phyloP scores from a whole-genome alignment of 495 filamentous ascomycete genomes.

The Penicillium soppii region DNA sequence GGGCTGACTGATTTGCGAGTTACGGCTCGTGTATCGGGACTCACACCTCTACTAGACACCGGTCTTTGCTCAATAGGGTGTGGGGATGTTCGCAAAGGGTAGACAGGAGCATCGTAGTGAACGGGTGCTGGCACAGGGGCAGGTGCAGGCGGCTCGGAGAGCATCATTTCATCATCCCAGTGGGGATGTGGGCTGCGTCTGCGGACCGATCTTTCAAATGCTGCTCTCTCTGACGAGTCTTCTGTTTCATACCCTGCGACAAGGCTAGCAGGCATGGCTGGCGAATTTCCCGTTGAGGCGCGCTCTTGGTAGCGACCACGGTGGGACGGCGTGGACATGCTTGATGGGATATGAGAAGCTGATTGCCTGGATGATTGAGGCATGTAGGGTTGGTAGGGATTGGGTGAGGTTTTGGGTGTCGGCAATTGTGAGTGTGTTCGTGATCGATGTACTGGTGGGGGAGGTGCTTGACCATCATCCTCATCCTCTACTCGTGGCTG shows the following conservation, averaged over 20 bases:
- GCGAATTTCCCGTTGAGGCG: slow-evolving; percentile 29
- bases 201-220: slow-evolving; percentile 22
- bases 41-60: slow-evolving; percentile 38
- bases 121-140: slow-evolving; percentile 19
- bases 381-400: slow-evolving; percentile 37
- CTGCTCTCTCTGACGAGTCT: slow-evolving; percentile 51
- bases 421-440: slow-evolving; percentile 25
- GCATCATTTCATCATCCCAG: slow-evolving; percentile 33
- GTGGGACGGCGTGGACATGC: slow-evolving; percentile 3
- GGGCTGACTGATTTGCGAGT: slow-evolving; percentile 78
- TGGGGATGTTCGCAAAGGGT: slow-evolving; percentile 39
- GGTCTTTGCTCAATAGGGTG: slow-evolving; percentile 26
- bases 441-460: slow-evolving; percentile 49
- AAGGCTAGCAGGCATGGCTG: slow-evolving; percentile 63
- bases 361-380: slow-evolving; percentile 26
- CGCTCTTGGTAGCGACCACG: slow-evolving; percentile 2
- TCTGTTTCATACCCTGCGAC: slow-evolving; percentile 69
- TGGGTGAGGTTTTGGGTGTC: slow-evolving; percentile 23
- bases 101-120: slow-evolving; percentile 29
- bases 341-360: slow-evolving; percentile 46
- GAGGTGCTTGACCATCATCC: slow-evolving; percentile 52
- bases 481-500: slow-evolving; percentile 70
- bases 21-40: slow-evolving; percentile 58
- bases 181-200: slow-evolving; percentile 31
- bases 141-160: slow-evolving; percentile 20